These are phyloP conservation scores for Euptelea pleiosperma DNA, from an alignment of 164 flowering plant species.

Conservation along the genomic window DNA sequence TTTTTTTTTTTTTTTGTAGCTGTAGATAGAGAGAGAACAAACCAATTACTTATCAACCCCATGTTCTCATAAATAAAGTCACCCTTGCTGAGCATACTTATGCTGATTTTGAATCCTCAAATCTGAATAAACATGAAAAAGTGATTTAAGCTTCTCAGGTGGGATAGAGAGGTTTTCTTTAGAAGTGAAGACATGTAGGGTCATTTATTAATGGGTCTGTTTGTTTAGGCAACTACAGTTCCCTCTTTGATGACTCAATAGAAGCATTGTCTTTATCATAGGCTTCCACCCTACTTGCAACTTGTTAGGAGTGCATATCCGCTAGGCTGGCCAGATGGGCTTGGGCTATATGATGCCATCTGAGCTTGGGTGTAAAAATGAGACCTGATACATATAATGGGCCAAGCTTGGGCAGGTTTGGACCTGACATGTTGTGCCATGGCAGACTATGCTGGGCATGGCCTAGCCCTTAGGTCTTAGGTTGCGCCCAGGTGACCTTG, in stretches of 20 bases:
- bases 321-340: too few species aligned
- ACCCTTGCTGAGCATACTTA: not conserved
- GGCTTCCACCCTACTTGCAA: too few species aligned
- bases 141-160: not conserved
- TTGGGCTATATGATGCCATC: too few species aligned
- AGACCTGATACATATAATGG: too few species aligned
- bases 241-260: not conserved
- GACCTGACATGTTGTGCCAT: too few species aligned
- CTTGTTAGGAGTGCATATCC: too few species aligned
- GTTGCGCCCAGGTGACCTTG: too few species aligned
- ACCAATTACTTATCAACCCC: not conserved
- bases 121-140: not conserved
- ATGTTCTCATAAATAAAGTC: not conserved
- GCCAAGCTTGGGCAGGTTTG: too few species aligned
- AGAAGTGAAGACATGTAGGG: not conserved
- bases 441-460: too few species aligned
- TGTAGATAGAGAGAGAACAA: not conserved
- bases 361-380: too few species aligned
- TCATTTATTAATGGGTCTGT: not conserved
- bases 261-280: not conserved
- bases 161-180: not conserved
- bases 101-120: not conserved
- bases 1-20: not conserved
- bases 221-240: not conserved
- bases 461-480: too few species aligned